Evolutionary conservation across 164 flowering plant species (phyloP), one percentile per base, ranked within the genome.

Genomic region (Vitis rupestris): DNA sequence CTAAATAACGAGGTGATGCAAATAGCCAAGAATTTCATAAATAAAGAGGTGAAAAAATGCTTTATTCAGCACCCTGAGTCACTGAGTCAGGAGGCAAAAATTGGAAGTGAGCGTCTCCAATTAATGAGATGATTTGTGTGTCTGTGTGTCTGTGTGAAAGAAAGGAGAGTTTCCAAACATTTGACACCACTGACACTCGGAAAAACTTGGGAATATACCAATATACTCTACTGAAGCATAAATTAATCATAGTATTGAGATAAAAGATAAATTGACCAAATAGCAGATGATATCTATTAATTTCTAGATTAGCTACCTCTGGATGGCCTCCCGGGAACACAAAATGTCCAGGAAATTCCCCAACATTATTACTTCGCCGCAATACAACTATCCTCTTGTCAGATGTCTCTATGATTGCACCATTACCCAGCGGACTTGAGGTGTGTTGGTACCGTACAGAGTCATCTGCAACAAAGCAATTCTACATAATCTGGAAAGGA

Each of bases 261-360:
- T 29, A 17, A 23, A 19, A 57, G 9, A 15, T 37, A 47, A 19
- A 65, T 30, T 23, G 6, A 60, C 63, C 37, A 60, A 5, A 9
- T 8, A 47, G 48, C 49, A 17, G 8, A 19, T 13, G 44, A 50
- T 31, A 11, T 65, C 16, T 9, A 56, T 19, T 19, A 55, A 55
- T 74, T 74, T 29, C 44, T 65, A 68, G 30, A 50, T 53, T 58
- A 14, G 56, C 48, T 82, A 90, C 99, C 99, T 96, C 98, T 70
- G 99, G 96, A 84, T 96, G 99, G 31, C 99, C 99, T 59, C 99
- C 99, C 1, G 99, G 98, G 71, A 96, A 96, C 64, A 96, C 98
- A 80, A 83, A 90, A 70, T 87, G 76, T 16, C 99, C 99, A 58
- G 98, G 95, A 82, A 91, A 96, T 79, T 96, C 99, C 37, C 99